Evolutionary conservation across 805 yeast genomes (phyloP), one percentile per base, ranked within the genome.

Genomic region (Grigorovia transvaalensis): DNA sequence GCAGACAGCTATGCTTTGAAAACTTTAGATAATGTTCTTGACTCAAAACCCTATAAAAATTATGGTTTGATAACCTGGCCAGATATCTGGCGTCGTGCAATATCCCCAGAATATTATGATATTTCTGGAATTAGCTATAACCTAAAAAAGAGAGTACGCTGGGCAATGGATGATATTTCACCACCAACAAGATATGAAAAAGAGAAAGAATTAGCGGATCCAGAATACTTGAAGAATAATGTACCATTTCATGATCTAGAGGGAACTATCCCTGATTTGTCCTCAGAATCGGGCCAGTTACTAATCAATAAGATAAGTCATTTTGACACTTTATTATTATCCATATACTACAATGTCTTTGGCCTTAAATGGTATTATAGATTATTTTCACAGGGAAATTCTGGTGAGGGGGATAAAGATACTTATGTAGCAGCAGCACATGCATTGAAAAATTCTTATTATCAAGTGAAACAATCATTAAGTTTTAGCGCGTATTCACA

Each of bases 361-460:
- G 90, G 91, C 0, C 88, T 88, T 0, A 65, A 72, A 9, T 80
- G 76, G 67, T 85, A 79, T 63, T 85, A 84, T 59, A 84, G 82
- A 11, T 65, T 85, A 52, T 71, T 85, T 56, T 77, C 87, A 0
- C 90, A 84, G 61, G 88, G 88, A 4, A 73, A 80, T 27, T 81
- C 88, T 1, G 91, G 91, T 29, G 85, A 84, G 69, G 90, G 91
- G 49, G 91, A 85, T 61, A 85, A 85, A 62, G 91, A 85, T 60
- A 83, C 91, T 0, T 84, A 82, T 57, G 75, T 80, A 43, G 79
- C 84, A 9, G 89, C 88, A 1, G 86, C 89, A 2, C 72, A 74
- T 50, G 81, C 70, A 1, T 59, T 78, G 60, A 57, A 65, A 0
- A 66, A 71, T 50, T 74, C 78, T 2, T 81, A 73, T 63, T 79